These are phyloP conservation scores for Bolboschoenus planiculmis DNA, from an alignment of 176 grass and related monocot genomes.

Conservation along the genomic window DNA sequence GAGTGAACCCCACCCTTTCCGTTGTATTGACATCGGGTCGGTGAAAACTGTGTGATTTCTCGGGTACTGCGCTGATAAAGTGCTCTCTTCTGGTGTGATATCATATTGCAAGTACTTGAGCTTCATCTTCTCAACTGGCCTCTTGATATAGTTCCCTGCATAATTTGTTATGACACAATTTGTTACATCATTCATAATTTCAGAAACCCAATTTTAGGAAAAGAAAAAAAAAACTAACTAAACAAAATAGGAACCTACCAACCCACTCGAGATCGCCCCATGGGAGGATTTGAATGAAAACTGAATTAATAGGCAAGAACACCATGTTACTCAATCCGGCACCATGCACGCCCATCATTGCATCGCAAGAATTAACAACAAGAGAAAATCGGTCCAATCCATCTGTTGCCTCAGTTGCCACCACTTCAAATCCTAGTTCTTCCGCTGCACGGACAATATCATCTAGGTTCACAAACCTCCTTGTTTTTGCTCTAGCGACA, in stretches of 20 bases:
- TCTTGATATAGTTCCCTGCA: constrained; percentile 39
- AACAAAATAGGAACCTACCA: neutral
- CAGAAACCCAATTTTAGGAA: neutral
- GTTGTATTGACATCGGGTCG: constrained; percentile 52
- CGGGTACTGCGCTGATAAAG: constrained; percentile 52
- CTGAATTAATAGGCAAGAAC: constrained; percentile 52
- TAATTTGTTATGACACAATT: neutral
- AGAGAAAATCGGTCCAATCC: constrained; percentile 54
- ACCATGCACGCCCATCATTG: constrained; percentile 65
- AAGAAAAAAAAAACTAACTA: neutral
- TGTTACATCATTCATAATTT: neutral
- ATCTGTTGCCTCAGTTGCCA: constrained; percentile 38
- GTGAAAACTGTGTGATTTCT: constrained; percentile 63
- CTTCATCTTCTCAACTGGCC: constrained; percentile 54
- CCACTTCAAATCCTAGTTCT: constrained; percentile 46
- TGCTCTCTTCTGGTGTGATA: constrained; percentile 66
- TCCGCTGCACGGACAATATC: constrained; percentile 38
- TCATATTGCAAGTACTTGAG: constrained; percentile 58
- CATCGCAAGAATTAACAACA: constrained; percentile 52
- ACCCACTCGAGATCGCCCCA: constrained; percentile 48
- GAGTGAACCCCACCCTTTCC: constrained; percentile 44
- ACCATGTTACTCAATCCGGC: constrained; percentile 84
- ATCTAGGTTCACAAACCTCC: constrained; percentile 54
- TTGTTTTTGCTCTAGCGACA: constrained; percentile 38
- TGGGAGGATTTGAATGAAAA: constrained; percentile 64